phyloP scores from a whole-genome alignment of 371 early-diverging fungal genomes.

The Pancytospora philotis region DNA sequence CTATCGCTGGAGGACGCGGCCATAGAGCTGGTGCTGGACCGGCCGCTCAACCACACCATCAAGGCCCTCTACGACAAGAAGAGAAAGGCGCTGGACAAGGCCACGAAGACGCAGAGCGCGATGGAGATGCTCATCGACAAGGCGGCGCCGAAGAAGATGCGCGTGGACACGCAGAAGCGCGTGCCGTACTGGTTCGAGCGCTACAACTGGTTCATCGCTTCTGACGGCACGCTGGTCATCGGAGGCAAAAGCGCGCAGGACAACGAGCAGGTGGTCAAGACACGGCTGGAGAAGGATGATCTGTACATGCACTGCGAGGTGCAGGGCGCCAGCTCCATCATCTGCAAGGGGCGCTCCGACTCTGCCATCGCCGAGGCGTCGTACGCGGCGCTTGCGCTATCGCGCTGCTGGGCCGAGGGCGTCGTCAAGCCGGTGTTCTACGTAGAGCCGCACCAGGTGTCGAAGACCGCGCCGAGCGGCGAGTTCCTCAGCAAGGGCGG shows the following conservation, averaged over 20 bases:
- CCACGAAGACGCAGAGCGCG: conserved; percentile 49
- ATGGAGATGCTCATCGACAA: conserved; percentile 47
- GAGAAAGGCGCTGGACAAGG: conserved; percentile 55
- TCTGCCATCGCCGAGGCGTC: conserved; percentile 73
- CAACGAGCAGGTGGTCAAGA: conserved; percentile 82
- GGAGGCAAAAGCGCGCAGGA: conserved; percentile 89
- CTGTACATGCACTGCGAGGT: conserved; percentile 88
- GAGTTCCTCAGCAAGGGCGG: conserved; percentile 83
- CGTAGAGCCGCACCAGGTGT: conserved; percentile 77
- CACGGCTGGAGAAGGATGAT: conserved; percentile 64
- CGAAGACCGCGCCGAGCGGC: conserved; percentile 85
- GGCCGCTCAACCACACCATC: conserved; percentile 34
- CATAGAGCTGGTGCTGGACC: conserved; percentile 33
- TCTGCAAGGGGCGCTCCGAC: conserved; percentile 53
- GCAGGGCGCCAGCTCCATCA: conserved; percentile 79
- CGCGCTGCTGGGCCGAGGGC: conserved; percentile 90
- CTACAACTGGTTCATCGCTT: conserved; percentile 85
- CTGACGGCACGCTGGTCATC: conserved; percentile 78
- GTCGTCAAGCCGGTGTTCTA: conserved; percentile 86
- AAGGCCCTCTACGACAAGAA: conserved; percentile 46
- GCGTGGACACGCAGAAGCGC: conserved; percentile 57
- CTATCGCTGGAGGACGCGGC: conserved; percentile 31
- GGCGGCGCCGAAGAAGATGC: conserved; percentile 24
- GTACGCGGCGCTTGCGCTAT: conserved; percentile 79
- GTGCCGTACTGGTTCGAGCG: conserved; percentile 97